Base-by-base conservation (phyloP, 345 rosid species). In the Sonneratia caseolaris region DNA sequence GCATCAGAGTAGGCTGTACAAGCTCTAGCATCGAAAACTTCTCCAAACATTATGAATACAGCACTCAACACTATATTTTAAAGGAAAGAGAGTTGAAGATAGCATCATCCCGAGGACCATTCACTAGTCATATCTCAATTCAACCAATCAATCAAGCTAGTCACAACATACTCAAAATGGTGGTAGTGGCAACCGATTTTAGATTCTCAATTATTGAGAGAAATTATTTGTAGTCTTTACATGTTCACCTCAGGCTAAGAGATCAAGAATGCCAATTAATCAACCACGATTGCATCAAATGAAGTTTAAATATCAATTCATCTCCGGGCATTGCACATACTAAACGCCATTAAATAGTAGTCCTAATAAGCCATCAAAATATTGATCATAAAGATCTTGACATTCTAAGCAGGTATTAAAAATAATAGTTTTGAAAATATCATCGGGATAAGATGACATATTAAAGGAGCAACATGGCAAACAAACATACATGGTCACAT, bases 61-160 rank as follows among this genome's bases (percentile, higher is more conserved):
- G 32, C 15, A 62, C 32, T 53, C 53, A 62, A 11, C 0, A 35
- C 66, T 8, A 11, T 11, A 27, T 13, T 27, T n/a, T 18, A 62
- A 35, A 42, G 6, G 66, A 62, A 62, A 62, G 66, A 32, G 66
- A 62, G 37, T 32, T 62, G 66, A 62, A 62, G 66, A 62, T 3
- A 12, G 66, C 45, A 42, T 4, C 10, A 42, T 42, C 45, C 0
- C 10, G 2, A 42, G 45, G 45, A 9, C 45, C 45, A 42, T 42
- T 42, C 45, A 42, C 0, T 9, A 4, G 45, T 42, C 45, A 42
- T 1, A 42, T 42, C 45, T 42, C 45, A 42, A 9, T 42, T 42
- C 45, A 42, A 42, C 45, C 45, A 42, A 42, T 42, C 45, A 42
- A 42, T 42, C 45, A 42, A 9, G 45, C 45, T 42, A 42, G 10